Base-by-base conservation (phyloP, 2,329 filamentous ascomycete species). In the Venturia aucupariae region DNA sequence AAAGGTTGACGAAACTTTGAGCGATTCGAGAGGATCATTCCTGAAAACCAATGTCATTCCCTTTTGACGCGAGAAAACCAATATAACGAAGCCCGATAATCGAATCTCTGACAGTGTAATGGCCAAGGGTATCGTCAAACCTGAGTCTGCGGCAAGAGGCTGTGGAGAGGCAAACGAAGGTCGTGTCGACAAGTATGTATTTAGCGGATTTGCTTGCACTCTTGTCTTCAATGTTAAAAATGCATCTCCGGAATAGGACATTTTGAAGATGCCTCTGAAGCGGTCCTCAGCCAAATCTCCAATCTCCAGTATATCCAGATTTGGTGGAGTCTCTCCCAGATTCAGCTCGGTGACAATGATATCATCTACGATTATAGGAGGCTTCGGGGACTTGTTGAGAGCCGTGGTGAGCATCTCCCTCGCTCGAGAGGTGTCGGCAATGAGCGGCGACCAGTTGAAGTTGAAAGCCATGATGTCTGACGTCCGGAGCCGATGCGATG, bases 401-500 rank as follows among this genome's bases (percentile, higher is more conserved):
- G 94, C 94, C 65, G 90, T 88, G 32, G 94, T 99, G 71, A 99
- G 84, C 76, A 97, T 89, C 75, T 97, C 92, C 76, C 92, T 90
- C 62, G 94, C 93, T 71, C 92, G 89, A 75, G 89, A 86, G 72
- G 90, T 93, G 80, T 97, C 94, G 74, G 93, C 93, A 79, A 95
- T 94, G 69, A 99, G 84, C 74, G 94, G 94, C 84, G 92, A 96
- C 94, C 94, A 99, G 90, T 97, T 97, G 90, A 99, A 99, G 83
- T 97, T 97, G 89, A 99, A 99, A 71, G 94, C 94, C 94, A 99
- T 99, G 78, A 65, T 68, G 59, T 41, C 15, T 60, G 41, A 41
- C 59, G 59, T 27, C 32, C 11, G 6, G 15, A 7, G 32, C 3
- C 35, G 32, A 24, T 24, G 57, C 57, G 57, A 60, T 39, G 41